Evolutionary conservation across 768 basidiomycete genomes (phyloP), one percentile per base, ranked within the genome.

Genomic region (Lentinula boryana): DNA sequence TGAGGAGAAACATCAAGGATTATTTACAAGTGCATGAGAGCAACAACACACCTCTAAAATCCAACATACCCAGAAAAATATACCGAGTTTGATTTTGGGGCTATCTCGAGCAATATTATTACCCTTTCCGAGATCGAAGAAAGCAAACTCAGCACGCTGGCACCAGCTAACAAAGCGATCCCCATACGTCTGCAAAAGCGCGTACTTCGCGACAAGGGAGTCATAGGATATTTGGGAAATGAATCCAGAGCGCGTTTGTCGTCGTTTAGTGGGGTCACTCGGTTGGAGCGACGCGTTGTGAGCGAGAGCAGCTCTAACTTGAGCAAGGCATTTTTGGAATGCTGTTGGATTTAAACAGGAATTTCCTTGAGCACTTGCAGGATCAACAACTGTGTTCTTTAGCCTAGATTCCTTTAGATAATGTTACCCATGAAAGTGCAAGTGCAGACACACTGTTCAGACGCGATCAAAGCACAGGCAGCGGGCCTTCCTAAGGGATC

Each of bases 401-500:
- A 67, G 60, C 51, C 64, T 64, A 27, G 44, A 31, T 43, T 3
- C 46, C 4, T 27, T 57, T 8, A 35, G 44, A 31, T 16, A 15
- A 41, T 23, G 12, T 4, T 12, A 33, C 18, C 32, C 32, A 15
- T 46, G 35, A 16, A 13, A 44, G 32, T 44, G 33, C 51, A 10
- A 16, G n/a, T 23, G 15, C 27, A 59, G 3, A 55, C 71, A 46
- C 61, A 83, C 83, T 71, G 69, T 69, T 77, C 71, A 6, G 80
- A 83, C 23, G 83, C 81, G 51, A 85, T 67, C 56, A 75, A 74
- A 31, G 81, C 78, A 63, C 81, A 84, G 33, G 82, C 77, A 5
- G 83, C 81, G 16, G 80, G 74, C 33, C 83, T 60, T 21, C 78
- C 83, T 3, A 70, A 69, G 2, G 67, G 71, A 21, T 75, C 62